Conservation (phyloP, 768 basidiomycete species). For the Podaxis sp. region DNA sequence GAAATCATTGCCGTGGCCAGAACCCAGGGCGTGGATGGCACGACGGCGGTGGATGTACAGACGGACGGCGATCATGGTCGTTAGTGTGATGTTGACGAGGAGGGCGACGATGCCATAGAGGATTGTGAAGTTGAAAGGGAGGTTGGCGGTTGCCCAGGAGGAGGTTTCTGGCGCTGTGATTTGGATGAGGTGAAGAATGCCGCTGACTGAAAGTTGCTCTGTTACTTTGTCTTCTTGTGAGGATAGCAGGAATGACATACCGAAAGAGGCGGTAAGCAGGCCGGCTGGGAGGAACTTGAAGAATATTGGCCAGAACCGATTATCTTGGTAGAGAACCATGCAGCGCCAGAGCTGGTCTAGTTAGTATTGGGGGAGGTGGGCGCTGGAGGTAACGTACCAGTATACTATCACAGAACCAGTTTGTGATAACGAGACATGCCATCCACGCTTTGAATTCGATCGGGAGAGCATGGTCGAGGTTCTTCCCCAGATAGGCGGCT, state of each 20-base stretch:
- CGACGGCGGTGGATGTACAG: conserved; percentile 8
- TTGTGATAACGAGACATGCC: conserved; percentile 9
- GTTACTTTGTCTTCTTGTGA: not conserved
- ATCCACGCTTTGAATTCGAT: conserved; percentile 10
- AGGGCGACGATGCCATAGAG: conserved; percentile 10
- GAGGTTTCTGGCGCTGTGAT: conserved; percentile 8
- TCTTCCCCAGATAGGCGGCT: conserved; percentile 6
- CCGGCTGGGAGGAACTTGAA: conserved; percentile 3
- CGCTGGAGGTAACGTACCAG: not conserved
- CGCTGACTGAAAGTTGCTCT: not conserved
- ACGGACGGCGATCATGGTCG: conserved; percentile 5
- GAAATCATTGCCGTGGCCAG: not conserved
- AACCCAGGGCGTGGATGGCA: not conserved
- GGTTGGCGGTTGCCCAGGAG: conserved; percentile 5
- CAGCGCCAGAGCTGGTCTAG: conserved; percentile 4
- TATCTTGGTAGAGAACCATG: conserved; percentile 9
- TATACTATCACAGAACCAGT: conserved; percentile 8
- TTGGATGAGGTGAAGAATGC: conserved; percentile 9
- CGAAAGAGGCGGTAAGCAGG: not conserved
- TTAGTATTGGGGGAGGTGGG: not conserved
- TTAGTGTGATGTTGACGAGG: conserved; percentile 5
- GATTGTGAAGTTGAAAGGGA: conserved; percentile 10
- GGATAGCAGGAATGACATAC: not conserved
- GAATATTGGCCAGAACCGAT: conserved; percentile 5
- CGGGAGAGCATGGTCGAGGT: conserved; percentile 2